phyloP scores from a whole-genome alignment of 1,284 basidiomycete species.

The Cryptococcus sp. region DNA sequence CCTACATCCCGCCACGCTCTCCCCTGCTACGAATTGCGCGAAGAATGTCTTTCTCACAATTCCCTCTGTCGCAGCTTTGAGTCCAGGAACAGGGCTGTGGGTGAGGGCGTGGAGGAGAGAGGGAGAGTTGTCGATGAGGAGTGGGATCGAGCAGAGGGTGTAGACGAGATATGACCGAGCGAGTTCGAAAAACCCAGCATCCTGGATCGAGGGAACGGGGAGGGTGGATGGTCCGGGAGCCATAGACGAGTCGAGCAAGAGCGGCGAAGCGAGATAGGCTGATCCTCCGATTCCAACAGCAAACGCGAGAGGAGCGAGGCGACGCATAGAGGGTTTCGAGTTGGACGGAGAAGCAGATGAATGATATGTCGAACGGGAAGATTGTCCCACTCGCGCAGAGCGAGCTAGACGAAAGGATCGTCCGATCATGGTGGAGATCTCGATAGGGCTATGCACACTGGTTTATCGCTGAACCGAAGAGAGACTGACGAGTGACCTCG shows the following conservation, averaged over 20 bases:
- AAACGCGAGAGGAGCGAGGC: too few species aligned
- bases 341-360: too few species aligned
- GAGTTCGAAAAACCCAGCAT: conserved; percentile 30
- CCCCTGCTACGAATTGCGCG: conserved; percentile 76
- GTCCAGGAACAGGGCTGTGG: conserved; percentile 56
- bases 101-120: conserved; percentile 59
- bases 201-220: conserved; percentile 4
- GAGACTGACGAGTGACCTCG: too few species aligned
- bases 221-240: background rate
- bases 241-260: background rate
- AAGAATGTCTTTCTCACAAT: conserved; percentile 81
- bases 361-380: too few species aligned
- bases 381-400: too few species aligned
- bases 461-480: too few species aligned
- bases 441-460: too few species aligned
- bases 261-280: conserved; percentile 4
- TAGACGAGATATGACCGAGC: conserved; percentile 73
- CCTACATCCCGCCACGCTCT: conserved; percentile 64
- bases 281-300: background rate
- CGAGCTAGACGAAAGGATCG: too few species aligned
- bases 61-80: conserved; percentile 62
- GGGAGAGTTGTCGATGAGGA: conserved; percentile 71
- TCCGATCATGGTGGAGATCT: too few species aligned
- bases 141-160: conserved; percentile 68
- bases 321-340: too few species aligned